phyloP scores from a whole-genome alignment of 164 flowering plant genomes.

The Akebia trifoliata region DNA sequence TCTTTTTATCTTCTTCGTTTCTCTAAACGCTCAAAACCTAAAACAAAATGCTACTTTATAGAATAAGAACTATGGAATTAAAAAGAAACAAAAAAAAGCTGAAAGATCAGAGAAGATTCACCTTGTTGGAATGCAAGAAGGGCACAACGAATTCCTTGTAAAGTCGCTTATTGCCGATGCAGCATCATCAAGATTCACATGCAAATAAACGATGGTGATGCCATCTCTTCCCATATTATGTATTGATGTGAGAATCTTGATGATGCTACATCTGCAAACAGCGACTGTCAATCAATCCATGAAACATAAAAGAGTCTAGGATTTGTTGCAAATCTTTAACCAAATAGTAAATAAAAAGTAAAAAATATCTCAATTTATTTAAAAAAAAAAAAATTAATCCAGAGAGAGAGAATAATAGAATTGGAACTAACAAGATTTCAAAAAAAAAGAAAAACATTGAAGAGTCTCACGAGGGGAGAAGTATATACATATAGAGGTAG shows the following conservation, averaged over 20 bases:
- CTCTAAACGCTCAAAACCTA: too few relatives aligned
- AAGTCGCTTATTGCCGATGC: conserved; percentile 55
- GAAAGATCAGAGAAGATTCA: not conserved
- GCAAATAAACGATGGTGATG: too few relatives aligned
- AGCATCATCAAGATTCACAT: conserved; percentile 86
- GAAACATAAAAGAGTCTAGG: not conserved
- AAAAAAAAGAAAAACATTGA: too few relatives aligned
- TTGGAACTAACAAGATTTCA: too few relatives aligned
- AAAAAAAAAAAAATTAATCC: too few relatives aligned
- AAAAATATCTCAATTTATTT: not conserved
- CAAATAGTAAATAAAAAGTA: not conserved
- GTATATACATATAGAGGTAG: too few relatives aligned
- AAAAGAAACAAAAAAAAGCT: not conserved
- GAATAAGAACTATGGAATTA: not conserved
- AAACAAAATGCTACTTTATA: too few relatives aligned
- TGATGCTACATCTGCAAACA: conserved; percentile 45
- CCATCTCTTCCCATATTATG: too few relatives aligned
- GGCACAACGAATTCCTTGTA: not conserved
- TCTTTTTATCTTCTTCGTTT: too few relatives aligned
- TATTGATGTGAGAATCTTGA: conserved; percentile 50
- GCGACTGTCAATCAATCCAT: conserved; percentile 23
- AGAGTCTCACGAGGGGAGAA: too few relatives aligned
- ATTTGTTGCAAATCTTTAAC: too few relatives aligned
- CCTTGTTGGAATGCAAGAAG: not conserved
- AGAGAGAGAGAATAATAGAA: too few relatives aligned